phyloP scores from a whole-genome alignment of 805 yeast species.

The Yarrowia sp. region DNA sequence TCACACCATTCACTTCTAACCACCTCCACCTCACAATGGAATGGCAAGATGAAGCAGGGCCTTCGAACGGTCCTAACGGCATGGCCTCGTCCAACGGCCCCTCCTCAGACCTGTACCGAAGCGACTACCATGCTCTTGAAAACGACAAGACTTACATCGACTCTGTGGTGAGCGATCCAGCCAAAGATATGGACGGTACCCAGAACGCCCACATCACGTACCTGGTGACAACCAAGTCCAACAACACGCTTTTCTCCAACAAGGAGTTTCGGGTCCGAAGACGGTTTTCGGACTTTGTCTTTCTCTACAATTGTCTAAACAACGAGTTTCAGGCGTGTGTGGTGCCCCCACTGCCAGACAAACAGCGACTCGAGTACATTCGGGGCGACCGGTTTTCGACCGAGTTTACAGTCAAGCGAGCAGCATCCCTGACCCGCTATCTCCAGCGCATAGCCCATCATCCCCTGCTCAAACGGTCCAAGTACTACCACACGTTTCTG shows the following conservation, averaged over 20 bases:
- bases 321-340: constrained; percentile 82
- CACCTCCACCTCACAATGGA: not conserved
- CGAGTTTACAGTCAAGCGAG: constrained; percentile 78
- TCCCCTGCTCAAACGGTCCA: constrained; percentile 63
- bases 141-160: constrained; percentile 36
- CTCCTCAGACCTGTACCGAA: constrained; percentile 4
- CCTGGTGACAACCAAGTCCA: constrained; percentile 58
- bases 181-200: constrained; percentile 62
- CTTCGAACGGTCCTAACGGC: not conserved
- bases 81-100: not conserved
- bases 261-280: constrained; percentile 57
- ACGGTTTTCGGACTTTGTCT: constrained; percentile 82
- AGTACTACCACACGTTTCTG: constrained; percentile 65
- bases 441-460: constrained; percentile 69
- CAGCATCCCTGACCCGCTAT: constrained; percentile 75
- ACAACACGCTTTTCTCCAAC: constrained; percentile 54
- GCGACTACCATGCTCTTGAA: constrained; percentile 20
- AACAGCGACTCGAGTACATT: constrained; percentile 82
- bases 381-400: constrained; percentile 89
- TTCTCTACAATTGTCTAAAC: constrained; percentile 66
- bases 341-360: constrained; percentile 92
- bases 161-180: constrained; percentile 54
- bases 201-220: constrained; percentile 76
- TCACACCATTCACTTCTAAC: not conserved
- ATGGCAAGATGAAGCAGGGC: constrained; percentile 22